A percentile compares a stretch with the other conserved stretches of the same genome.
Evolutionary conservation across 495 filamentous ascomycete species (phyloP).

Genomic region (Penicillium bialowiezense): DNA sequence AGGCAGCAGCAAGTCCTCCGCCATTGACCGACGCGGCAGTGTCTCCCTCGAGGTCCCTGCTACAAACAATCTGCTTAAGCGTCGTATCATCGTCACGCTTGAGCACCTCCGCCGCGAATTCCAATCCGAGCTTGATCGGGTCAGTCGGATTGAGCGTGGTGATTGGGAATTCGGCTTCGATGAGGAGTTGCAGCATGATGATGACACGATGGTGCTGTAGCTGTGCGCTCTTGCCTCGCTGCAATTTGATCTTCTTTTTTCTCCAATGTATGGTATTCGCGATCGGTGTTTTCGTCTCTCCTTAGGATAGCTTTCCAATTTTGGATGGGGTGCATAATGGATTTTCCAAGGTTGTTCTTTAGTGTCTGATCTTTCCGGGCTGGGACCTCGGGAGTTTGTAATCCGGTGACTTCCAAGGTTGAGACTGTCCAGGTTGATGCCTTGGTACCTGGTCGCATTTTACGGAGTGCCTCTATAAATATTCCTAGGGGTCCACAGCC

Average conservation of each 20-base stretch:
- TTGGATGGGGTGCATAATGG: constrained; percentile 20
- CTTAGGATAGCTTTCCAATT: constrained; percentile 13
- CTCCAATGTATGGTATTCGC: constrained; percentile 13
- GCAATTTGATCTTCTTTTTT: constrained; percentile 9
- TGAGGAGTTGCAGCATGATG: constrained; percentile 33
- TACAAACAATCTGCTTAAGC: constrained; percentile 16
- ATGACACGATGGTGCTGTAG: constrained; percentile 43
- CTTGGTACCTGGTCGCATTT: too few relatives aligned
- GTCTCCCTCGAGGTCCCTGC: constrained; percentile 6
- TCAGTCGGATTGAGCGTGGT: constrained; percentile 57
- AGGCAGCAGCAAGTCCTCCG: constrained; percentile 24
- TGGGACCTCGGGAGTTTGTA: too few relatives aligned
- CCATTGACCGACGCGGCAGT: constrained; percentile 4
- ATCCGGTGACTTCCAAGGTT: too few relatives aligned
- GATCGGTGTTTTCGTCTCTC: constrained; percentile 18
- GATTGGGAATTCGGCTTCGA: constrained; percentile 58
- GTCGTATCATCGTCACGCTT: constrained; percentile 66
- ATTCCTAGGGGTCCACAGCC: too few relatives aligned
- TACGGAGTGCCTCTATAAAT: too few relatives aligned
- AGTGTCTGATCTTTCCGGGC: constrained; percentile 1
- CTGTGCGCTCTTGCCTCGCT: constrained; percentile 12
- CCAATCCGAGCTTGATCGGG: constrained; percentile 80
- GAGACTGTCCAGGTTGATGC: too few relatives aligned
- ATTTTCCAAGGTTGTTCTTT: too few relatives aligned
- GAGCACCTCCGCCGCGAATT: constrained; percentile 82